These are phyloP conservation scores for Xylariaceae sp. DNA, from an alignment of 2,329 filamentous ascomycete species.

Conservation along the genomic window DNA sequence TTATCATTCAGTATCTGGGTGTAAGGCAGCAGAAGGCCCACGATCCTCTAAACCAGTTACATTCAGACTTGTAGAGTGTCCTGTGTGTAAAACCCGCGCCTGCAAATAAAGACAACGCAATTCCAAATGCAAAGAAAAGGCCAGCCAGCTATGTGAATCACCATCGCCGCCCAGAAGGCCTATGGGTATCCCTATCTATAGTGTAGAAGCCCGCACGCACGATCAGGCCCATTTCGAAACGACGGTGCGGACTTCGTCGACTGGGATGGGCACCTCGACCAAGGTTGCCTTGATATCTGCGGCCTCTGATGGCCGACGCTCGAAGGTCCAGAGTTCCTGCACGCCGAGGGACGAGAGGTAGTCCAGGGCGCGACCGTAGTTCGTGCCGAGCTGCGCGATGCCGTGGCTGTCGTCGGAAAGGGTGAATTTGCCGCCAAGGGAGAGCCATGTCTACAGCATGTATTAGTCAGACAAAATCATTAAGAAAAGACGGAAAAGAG, in stretches of 20 bases:
- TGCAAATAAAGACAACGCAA: too few species aligned
- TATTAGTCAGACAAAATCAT: background rate
- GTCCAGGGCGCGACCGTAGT: slow-evolving; percentile 65
- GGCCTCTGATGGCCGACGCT: slow-evolving; percentile 31
- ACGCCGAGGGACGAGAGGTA: slow-evolving; percentile 67
- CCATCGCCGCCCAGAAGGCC: background rate
- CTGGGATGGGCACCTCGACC: slow-evolving; percentile 40
- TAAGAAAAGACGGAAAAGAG: background rate
- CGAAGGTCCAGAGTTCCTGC: slow-evolving; percentile 54
- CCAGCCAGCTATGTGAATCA: background rate
- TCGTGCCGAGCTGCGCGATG: slow-evolving; percentile 77
- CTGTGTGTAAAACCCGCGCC: background rate
- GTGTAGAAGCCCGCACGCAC: background rate
- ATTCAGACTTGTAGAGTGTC: background rate
- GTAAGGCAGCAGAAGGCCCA: background rate
- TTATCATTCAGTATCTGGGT: background rate
- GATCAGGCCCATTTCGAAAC: slow-evolving; percentile 26
- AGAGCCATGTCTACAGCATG: slow-evolving; percentile 57
- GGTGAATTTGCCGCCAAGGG: slow-evolving; percentile 73
- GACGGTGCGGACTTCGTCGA: slow-evolving; percentile 30
- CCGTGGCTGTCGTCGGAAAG: slow-evolving; percentile 95
- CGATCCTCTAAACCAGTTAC: background rate
- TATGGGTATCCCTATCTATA: background rate
- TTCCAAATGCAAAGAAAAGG: too few species aligned
- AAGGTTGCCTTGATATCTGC: slow-evolving; percentile 33